Evolutionary conservation across 2,329 filamentous ascomycete genomes (phyloP), one percentile per base, ranked within the genome.

Genomic region (Claviceps sp.): DNA sequence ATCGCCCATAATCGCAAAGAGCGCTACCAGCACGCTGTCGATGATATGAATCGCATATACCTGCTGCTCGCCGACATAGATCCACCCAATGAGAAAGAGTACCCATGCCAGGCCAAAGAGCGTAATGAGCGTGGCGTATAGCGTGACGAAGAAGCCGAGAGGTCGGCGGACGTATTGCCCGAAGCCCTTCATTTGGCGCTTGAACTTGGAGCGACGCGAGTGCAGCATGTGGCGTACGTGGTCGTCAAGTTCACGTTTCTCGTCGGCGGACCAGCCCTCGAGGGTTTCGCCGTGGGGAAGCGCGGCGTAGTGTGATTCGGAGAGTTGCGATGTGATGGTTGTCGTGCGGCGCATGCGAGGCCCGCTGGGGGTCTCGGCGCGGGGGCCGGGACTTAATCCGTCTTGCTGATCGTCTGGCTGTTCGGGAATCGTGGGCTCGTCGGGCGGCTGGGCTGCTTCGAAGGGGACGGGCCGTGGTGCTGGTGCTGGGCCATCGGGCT

Each of bases 21-120:
- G 72, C 11, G 81, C 84, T 6, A 87, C 84, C 14, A 87, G 72
- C 30, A 85, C 73, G 58, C 83, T 82, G 66, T 87, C 84, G 57
- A 87, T 85, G 48, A 87, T 67, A 55, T 87, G 81, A 59, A 86
- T 79, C 40, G 78, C 66, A 56, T 87, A 91, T 3, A 79, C 70
- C 63, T 91, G 85, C 59, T 76, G 74, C 34, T 80, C 78, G 20
- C 85, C 87, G 20, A 91, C 84, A 56, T 89, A 89, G 62, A 93
- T 87, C 88, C 88, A 94, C 47, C 84, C 87, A 63, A 95, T 95
- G 51, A 94, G 72, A 68, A 91, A 93, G n/a, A 94, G 76, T 1
- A 95, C 88, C 89, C 88, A 95, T 0, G 86, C 86, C 13, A 91
- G 73, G 61, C 88, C 88, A 59, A 94, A 95, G 0, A 90, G 72